Base-by-base conservation (phyloP, 257 asterid species). In the Gentiana macrophylla region DNA sequence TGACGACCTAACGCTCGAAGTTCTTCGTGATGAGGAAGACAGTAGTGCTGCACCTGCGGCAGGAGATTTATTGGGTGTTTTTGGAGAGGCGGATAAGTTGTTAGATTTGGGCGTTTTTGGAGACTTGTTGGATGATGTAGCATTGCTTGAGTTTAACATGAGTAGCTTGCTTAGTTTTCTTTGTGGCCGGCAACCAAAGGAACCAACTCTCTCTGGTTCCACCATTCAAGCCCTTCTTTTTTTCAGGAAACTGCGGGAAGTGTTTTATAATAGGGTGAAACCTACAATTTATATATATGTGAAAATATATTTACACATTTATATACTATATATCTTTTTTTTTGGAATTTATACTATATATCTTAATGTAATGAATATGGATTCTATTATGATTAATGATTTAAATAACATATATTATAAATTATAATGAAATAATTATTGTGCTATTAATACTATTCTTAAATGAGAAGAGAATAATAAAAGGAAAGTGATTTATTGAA, bases 151-250 rank as follows among this genome's bases (percentile, higher is more conserved):
- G 1, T 61, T 32, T 15, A 52, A 62, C 58, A 71, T 63, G 4
- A 46, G 68, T 32, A 75, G 35, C 8, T 49, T 64, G 11, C 46
- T 41, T 5, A 75, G 68, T 45, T 9, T 58, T 43, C 50, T 65
- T 4, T 69, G 75, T 9, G 81, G 57, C 41, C 70, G 64, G 37
- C 55, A 64, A 47, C 72, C 56, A 58, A 75, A 71, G 8, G 75
- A 71, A 48, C 65, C 71, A 8, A 65, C 58, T 51, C 35, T 58
- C 8, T 60, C 53, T 43, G 54, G 44, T 12, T 75, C 75, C 80
- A 75, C 67, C 6, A 41, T 12, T 47, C n/a, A 15, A 15, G 24
- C 24, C 24, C 24, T 15, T 15, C 0, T 15, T 15, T 15, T 15
- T 15, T 15, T 15, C 24, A 24, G 6, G 52, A 59, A 13, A 1